Evolutionary conservation across 805 yeast species (phyloP), one percentile per base, ranked within the genome.

Genomic region (Ogataea salicorniae): DNA sequence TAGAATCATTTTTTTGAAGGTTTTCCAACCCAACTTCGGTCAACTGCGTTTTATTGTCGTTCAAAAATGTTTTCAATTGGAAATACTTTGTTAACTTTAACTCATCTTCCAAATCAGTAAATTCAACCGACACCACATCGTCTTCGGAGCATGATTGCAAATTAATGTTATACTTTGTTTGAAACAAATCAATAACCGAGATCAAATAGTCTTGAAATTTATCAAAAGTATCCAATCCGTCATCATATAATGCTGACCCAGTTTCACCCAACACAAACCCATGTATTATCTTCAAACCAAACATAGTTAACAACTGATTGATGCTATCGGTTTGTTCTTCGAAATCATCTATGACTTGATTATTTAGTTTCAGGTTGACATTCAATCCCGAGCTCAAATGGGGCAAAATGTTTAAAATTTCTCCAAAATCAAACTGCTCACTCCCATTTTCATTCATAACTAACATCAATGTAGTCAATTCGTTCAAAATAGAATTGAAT

Each of bases 11-110:
- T 3, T 22, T 14, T 49, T 70, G 68, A 51, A 87, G 62, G 45
- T 68, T 68, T 1, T 61, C 47, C 14, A 87, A 62, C 0, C 99
- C 99, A 42, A 71, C 67, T 0, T 68, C 70, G 0, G 98, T 88
- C 57, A 91, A 67, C 60, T 92, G 97, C 0, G 95, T 81, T 7
- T 81, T 78, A 53, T 89, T 81, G 22, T 73, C 67, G 2, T 76
- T 76, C 44, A 89, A 66, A 60, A 84, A 85, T 1, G 15, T 26
- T n/a, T 49, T 50, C 34, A 63, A 38, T 31, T 46, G 42, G 2
- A 45, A 14, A 39, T 43, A 57, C 31, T 46, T 45, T 0, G 40
- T 40, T 13, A 59, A 39, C 14, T 50, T 26, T 1, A 6, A 44
- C 4, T 48, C 34, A 2, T 49, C 47, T 4, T 41, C 23, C 11